Percentiles rank a stretch among this genome's conserved stretches.
Evolutionary conservation across 805 yeast species (phyloP).

Genomic region (Debaryomyces prosopidis): DNA sequence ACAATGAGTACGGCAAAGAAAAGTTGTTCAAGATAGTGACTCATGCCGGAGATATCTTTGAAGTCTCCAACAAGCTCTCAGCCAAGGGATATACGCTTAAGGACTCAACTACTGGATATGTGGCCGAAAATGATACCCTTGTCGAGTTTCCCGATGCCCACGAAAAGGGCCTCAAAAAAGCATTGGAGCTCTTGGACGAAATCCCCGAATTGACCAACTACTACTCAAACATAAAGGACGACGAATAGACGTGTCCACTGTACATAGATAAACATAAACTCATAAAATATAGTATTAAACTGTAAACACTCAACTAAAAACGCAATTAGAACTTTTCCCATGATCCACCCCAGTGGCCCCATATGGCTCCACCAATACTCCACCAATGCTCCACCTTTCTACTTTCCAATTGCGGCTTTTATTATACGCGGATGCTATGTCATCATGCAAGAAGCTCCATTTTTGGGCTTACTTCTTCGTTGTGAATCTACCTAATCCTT

Average conservation of each 20-base stretch:
- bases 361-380: no score
- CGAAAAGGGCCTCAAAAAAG: conserved; percentile 52
- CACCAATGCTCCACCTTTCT: neutral
- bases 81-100: conserved; percentile 54
- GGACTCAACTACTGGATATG: conserved; percentile 70
- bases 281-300: neutral
- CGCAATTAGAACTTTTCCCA: no score
- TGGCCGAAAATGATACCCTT: conserved; percentile 61
- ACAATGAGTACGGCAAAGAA: conserved; percentile 39
- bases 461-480: no score
- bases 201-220: conserved; percentile 83
- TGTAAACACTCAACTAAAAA: no score
- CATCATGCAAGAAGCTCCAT: no score
- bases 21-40: conserved; percentile 50
- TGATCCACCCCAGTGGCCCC: no score
- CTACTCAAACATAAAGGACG: conserved; percentile 62
- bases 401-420: neutral
- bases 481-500: no score
- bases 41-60: conserved; percentile 62
- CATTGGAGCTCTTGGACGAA: conserved; percentile 64
- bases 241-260: neutral
- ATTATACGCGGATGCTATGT: neutral
- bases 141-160: conserved; percentile 57
- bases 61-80: conserved; percentile 59
- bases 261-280: neutral